phyloP scores from a whole-genome alignment of 306 rosid genomes.

The Leucaena leucocephala region DNA sequence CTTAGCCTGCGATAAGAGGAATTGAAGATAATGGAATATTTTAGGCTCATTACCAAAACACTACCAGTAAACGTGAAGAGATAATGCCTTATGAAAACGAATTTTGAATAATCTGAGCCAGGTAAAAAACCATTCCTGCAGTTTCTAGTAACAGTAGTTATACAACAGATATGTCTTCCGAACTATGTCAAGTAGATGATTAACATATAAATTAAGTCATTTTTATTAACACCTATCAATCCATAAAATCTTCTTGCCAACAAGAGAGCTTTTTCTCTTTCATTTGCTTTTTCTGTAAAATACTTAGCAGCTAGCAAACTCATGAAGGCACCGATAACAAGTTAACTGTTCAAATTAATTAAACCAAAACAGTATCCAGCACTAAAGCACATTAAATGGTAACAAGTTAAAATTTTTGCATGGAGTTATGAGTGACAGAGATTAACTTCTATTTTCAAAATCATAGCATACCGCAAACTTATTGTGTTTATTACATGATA shows the following conservation, averaged over 20 bases:
- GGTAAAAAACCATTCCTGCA: conserved; percentile 5
- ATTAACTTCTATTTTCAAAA: conserved; percentile 26
- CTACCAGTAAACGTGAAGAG: conserved; percentile 23
- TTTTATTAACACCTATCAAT: conserved; percentile 8
- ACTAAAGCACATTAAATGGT: conserved; percentile 1
- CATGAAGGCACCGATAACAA: not conserved
- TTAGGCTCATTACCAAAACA: not conserved
- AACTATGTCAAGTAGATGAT: conserved; percentile 1
- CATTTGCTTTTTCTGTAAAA: not conserved
- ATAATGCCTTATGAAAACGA: conserved; percentile 1
- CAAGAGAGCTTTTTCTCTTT: conserved; percentile 1
- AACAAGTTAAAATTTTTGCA: not conserved
- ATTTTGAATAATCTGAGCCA: not conserved
- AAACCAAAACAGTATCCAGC: conserved; percentile 14
- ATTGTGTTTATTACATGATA: conserved; percentile 1
- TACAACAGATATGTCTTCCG: conserved; percentile 18
- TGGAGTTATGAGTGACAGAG: conserved; percentile 6
- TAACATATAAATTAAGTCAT: conserved; percentile 8
- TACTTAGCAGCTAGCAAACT: not conserved
- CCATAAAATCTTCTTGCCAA: not conserved
- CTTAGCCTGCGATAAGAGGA: conserved; percentile 62
- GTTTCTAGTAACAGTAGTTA: conserved; percentile 24
- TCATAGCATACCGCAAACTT: conserved; percentile 22
- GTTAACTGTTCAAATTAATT: conserved; percentile 8
- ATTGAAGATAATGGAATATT: conserved; percentile 11